Evolutionary conservation across 2,329 filamentous ascomycete genomes (phyloP).

Genomic region (Phyllosticta citribraziliensis): DNA sequence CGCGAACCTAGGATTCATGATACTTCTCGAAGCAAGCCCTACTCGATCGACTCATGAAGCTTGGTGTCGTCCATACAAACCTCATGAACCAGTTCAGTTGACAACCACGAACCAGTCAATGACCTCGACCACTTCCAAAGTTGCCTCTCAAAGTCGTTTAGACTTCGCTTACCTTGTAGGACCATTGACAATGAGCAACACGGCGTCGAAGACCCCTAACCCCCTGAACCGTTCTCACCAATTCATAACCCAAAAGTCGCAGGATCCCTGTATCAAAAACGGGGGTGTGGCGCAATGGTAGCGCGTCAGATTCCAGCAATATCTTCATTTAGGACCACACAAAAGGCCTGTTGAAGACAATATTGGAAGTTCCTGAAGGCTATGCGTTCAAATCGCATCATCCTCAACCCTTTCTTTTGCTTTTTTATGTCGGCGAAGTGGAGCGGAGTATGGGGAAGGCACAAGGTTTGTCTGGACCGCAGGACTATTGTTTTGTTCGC

Average conservation of each 20-base stretch:
- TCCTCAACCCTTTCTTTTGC: neutral
- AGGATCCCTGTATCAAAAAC: neutral
- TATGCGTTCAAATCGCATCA: neutral
- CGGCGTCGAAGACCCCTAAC: neutral
- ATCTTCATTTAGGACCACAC: neutral
- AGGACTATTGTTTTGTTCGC: neutral
- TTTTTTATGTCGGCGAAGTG: neutral
- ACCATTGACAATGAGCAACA: neutral
- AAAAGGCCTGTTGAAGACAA: neutral
- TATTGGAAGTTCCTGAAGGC: neutral
- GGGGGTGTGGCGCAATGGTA: slow-evolving; percentile 5
- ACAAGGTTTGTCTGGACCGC: too few species aligned
- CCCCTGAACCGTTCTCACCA: neutral
- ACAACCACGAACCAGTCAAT: too few species aligned
- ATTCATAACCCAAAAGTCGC: neutral
- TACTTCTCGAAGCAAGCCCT: too few species aligned
- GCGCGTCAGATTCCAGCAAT: neutral
- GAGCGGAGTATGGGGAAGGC: too few species aligned
- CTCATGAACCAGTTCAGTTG: too few species aligned
- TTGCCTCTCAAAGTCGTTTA: too few species aligned
- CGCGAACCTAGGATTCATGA: too few species aligned
- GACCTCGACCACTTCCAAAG: too few species aligned
- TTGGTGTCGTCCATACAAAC: too few species aligned
- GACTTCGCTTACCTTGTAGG: neutral
- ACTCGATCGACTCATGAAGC: too few species aligned